Evolutionary conservation across 805 yeast species (phyloP).

Genomic region (Metschnikowia anglica): DNA sequence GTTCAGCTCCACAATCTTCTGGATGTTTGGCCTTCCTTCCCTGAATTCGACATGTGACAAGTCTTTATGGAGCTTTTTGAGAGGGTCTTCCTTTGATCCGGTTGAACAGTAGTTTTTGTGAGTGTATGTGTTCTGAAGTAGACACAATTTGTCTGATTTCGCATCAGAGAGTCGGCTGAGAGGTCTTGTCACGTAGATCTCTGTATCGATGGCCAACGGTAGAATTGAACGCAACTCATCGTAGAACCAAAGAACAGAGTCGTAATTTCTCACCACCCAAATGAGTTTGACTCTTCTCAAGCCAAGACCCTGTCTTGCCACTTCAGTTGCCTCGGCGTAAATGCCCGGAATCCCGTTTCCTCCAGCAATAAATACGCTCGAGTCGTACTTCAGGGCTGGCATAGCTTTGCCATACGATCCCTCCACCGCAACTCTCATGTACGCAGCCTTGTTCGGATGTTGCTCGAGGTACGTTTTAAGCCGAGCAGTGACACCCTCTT

Average conservation of each 20-base stretch:
- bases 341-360: slow-evolving; percentile 45
- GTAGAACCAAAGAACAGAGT: slow-evolving; percentile 50
- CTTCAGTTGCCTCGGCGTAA: slow-evolving; percentile 32
- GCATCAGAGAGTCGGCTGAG: background rate
- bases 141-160: slow-evolving; percentile 11
- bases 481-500: slow-evolving; percentile 32
- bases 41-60: slow-evolving; percentile 14
- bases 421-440: slow-evolving; percentile 36
- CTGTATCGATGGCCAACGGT: slow-evolving; percentile 28
- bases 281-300: slow-evolving; percentile 40
- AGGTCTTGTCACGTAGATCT: slow-evolving; percentile 16
- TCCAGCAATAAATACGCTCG: slow-evolving; percentile 38
- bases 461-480: slow-evolving; percentile 23
- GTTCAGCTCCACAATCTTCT: slow-evolving; percentile 7
- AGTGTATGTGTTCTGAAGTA: slow-evolving; percentile 15
- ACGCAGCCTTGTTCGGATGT: slow-evolving; percentile 18
- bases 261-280: slow-evolving; percentile 62
- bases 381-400: slow-evolving; percentile 29
- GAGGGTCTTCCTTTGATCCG: slow-evolving; percentile 1
- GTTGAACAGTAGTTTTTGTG: slow-evolving; percentile 6
- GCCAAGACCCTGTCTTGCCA: background rate
- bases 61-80: slow-evolving; percentile 8
- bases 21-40: slow-evolving; percentile 18
- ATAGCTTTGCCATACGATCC: slow-evolving; percentile 40
- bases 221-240: slow-evolving; percentile 40